Evolutionary conservation across 2,329 filamentous ascomycete species (phyloP), one percentile per base, ranked within the genome.

Genomic region (Massarina eburnea): DNA sequence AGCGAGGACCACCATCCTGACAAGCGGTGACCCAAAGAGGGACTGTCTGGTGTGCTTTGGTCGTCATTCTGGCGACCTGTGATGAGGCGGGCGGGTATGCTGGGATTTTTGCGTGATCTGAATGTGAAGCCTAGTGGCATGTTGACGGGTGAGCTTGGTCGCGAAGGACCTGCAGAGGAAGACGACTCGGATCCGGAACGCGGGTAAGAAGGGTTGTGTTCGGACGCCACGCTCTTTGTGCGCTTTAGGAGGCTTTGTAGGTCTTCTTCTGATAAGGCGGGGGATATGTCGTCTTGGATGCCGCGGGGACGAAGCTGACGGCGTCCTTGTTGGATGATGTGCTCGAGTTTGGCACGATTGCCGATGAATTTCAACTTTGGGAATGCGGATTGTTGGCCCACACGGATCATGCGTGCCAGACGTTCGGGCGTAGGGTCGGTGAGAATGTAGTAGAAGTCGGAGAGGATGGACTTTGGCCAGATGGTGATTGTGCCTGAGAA

Each of bases 401-500:
- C 87, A 51, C 91, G 87, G 12, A 99, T 81, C 92, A 97, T 96
- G 29, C 87, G 80, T 6, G 88, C 89, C 9, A 99, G 74, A 3
- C 91, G 80, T 39, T 84, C 76, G 3, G 85, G 76, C 33, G 83
- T 85, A 0, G 94, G 94, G 63, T 99, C 94, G 1, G 85, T 84
- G 1, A 99, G 79, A 50, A 99, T 95, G 58, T 89, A 82, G 66
- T 80, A 84, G 66, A 96, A 95, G 72, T 99, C 94, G 1, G 83
- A 86, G 1, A 83, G 73, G 3, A 84, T 75, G 10, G 84, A 86
- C 67, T 91, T 90, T 7, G 94, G 94, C 91, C 92, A 97, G 62
- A 99, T 91, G 10, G 94, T 99, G 52, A 97, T 87, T 8, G 90
- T 97, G 21, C 94, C 94, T 52, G 86, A 88, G 70, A 99, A 99